phyloP scores from a whole-genome alignment of 2,329 filamentous ascomycete species.

The Sclerotinia nivalis region DNA sequence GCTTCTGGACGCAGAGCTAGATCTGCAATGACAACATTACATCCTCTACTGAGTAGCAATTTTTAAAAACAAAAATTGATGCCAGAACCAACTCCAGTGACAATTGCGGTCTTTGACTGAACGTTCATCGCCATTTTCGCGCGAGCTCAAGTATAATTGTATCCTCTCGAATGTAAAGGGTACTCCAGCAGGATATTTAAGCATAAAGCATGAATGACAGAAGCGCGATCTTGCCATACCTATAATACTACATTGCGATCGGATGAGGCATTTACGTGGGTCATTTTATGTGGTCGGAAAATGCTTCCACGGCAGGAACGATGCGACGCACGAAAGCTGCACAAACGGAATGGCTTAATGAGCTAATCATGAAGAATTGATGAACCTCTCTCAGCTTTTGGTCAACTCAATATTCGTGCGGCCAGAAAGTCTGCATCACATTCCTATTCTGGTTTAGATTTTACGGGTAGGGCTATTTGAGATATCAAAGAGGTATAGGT shows the following conservation, averaged over 20 bases:
- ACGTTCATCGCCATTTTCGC: conserved; percentile 42
- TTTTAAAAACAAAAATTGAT: conserved; percentile 50
- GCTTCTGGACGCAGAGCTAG: conserved; percentile 48
- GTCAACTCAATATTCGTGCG: background rate
- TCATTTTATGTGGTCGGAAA: background rate
- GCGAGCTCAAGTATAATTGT: background rate
- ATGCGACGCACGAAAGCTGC: background rate
- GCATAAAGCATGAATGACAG: background rate
- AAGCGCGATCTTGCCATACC: background rate
- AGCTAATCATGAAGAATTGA: background rate
- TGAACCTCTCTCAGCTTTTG: background rate
- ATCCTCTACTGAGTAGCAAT: conserved; percentile 46
- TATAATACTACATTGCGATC: background rate
- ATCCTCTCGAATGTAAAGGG: background rate
- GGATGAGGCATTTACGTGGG: background rate
- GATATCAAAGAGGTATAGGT: no score
- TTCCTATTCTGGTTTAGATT: no score
- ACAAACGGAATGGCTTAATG: background rate
- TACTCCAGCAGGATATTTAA: background rate
- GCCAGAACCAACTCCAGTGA: conserved; percentile 57
- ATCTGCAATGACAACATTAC: conserved; percentile 51
- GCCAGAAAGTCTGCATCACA: no score
- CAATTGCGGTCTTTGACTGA: conserved; percentile 51
- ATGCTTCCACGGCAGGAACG: background rate
- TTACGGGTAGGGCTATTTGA: no score